Conservation (phyloP, 139 green algal species). For the Dunaliella primolecta region DNA sequence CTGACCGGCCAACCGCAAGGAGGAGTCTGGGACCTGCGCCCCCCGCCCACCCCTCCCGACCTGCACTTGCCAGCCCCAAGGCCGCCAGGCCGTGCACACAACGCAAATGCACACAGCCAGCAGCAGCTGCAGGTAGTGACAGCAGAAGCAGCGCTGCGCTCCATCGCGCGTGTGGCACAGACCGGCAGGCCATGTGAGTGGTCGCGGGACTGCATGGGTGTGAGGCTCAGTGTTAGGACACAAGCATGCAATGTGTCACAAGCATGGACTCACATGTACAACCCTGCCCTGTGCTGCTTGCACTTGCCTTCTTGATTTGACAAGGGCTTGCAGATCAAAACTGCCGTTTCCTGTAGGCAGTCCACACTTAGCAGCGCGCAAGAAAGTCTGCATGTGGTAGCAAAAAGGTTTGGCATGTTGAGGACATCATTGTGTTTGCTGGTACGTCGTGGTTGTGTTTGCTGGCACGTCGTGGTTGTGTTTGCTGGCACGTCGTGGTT, state of each 20-base stretch:
- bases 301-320: too few species aligned
- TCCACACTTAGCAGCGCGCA: too few species aligned
- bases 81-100: neutral
- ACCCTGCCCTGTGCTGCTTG: too few species aligned
- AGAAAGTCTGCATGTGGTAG: too few species aligned
- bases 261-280: too few species aligned
- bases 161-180: neutral
- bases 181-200: neutral
- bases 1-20: slow-evolving; percentile 25
- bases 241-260: neutral
- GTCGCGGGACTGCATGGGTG: slow-evolving; percentile 1
- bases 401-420: too few species aligned
- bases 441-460: too few species aligned
- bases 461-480: too few species aligned
- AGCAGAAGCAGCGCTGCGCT: slow-evolving; percentile 10
- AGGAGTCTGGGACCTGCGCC: slow-evolving; percentile 22
- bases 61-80: neutral
- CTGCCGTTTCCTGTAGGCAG: too few species aligned
- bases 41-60: slow-evolving; percentile 21
- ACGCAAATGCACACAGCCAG: neutral
- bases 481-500: too few species aligned
- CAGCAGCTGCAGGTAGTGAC: neutral
- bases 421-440: too few species aligned
- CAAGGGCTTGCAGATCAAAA: too few species aligned
- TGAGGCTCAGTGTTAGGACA: neutral